These are phyloP conservation scores for Calycina herbarum DNA, from an alignment of 2,329 filamentous ascomycete species.

Conservation along the genomic window DNA sequence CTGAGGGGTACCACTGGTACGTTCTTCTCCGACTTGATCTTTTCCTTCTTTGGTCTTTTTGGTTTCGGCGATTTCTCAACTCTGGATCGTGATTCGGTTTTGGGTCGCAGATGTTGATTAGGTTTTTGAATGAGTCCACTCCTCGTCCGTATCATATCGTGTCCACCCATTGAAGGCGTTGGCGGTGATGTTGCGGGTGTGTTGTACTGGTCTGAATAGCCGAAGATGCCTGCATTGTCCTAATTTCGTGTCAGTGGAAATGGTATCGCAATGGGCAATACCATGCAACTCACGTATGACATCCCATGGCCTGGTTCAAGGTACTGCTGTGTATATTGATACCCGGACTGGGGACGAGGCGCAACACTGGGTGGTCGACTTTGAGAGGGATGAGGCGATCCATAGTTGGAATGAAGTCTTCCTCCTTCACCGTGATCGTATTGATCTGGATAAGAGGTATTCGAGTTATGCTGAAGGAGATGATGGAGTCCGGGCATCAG, in stretches of 20 bases:
- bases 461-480: constrained; percentile 46
- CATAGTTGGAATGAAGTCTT: constrained; percentile 32
- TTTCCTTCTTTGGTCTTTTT: constrained; percentile 41
- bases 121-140: constrained; percentile 30
- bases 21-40: constrained; percentile 45
- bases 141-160: constrained; percentile 34
- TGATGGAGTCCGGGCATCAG: constrained; percentile 46
- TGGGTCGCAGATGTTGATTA: constrained; percentile 31
- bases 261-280: background rate
- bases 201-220: constrained; percentile 44
- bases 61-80: constrained; percentile 35
- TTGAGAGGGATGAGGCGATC: constrained; percentile 27
- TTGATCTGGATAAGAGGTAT: constrained; percentile 32
- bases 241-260: constrained; percentile 24
- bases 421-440: constrained; percentile 31
- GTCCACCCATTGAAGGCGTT: constrained; percentile 40
- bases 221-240: constrained; percentile 27
- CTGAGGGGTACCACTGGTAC: constrained; percentile 68
- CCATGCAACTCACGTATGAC: constrained; percentile 31
- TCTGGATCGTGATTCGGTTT: constrained; percentile 31
- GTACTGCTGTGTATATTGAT: constrained; percentile 32
- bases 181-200: constrained; percentile 56
- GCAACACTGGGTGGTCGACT: background rate
- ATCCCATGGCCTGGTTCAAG: constrained; percentile 30
- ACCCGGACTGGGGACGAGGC: constrained; percentile 24